phyloP scores from a whole-genome alignment of 2,329 filamentous ascomycete species.

The Pestalotiopsis sp. region DNA sequence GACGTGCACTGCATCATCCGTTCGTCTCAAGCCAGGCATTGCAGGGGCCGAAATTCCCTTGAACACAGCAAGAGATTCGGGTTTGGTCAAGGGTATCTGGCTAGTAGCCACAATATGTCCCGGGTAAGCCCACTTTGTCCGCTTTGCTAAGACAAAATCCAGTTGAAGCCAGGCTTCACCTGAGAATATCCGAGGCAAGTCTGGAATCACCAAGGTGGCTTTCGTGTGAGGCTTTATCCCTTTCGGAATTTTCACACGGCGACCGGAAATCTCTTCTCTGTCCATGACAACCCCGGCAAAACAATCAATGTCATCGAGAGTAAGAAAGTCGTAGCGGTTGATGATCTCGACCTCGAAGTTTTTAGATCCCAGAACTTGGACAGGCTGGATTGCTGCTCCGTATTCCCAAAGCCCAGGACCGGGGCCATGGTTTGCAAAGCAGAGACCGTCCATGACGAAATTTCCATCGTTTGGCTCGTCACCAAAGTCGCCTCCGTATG shows the following conservation, averaged over 20 bases:
- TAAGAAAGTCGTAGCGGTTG: conserved; percentile 58
- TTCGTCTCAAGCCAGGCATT: conserved; percentile 22
- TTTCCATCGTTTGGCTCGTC: conserved; percentile 62
- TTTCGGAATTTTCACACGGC: conserved; percentile 42
- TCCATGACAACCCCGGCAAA: conserved; percentile 45
- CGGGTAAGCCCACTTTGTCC: conserved; percentile 53
- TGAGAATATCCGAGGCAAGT: conserved; percentile 28
- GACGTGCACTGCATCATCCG: conserved; percentile 36
- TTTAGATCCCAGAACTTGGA: conserved; percentile 51
- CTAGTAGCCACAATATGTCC: conserved; percentile 56
- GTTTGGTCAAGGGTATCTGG: conserved; percentile 43
- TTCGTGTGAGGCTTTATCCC: conserved; percentile 46
- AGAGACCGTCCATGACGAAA: conserved; percentile 61
- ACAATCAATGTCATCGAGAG: conserved; percentile 51
- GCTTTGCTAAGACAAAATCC: conserved; percentile 44
- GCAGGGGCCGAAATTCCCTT: conserved; percentile 21
- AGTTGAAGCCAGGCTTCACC: conserved; percentile 51
- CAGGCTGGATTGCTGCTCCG: conserved; percentile 61
- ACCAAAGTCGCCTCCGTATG: conserved; percentile 64
- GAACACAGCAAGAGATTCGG: conserved; percentile 30
- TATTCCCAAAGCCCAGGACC: conserved; percentile 56
- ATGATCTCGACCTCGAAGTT: conserved; percentile 46
- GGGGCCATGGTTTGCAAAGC: conserved; percentile 50
- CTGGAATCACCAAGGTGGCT: conserved; percentile 34
- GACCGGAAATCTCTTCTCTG: conserved; percentile 35